Evolutionary conservation across 768 basidiomycete species (phyloP).

Genomic region (Pleurotus djamor): DNA sequence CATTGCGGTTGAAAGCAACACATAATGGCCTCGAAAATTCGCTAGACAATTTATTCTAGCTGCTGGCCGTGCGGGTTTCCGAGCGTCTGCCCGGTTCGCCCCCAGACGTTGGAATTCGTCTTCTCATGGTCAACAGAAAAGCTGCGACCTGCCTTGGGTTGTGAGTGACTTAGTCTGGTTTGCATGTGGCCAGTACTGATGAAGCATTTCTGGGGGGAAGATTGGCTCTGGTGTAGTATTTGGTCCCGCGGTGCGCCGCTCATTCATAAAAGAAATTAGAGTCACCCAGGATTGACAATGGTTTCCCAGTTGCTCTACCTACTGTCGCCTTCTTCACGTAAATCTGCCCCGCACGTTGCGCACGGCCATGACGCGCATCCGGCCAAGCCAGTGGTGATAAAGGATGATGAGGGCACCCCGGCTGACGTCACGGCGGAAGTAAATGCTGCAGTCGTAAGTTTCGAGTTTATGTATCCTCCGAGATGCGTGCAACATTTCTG

Average conservation of each 20-base stretch:
- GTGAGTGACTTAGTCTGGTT: no score
- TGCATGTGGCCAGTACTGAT: no score
- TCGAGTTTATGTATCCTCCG: no score
- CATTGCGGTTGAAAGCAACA: conserved; percentile 6
- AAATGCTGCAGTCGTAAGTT: conserved; percentile 10
- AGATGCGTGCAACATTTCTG: neutral
- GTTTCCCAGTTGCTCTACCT: conserved; percentile 12
- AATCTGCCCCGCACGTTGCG: conserved; percentile 1
- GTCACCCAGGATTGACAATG: neutral
- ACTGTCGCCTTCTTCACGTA: conserved; percentile 13
- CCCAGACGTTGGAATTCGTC: conserved; percentile 11
- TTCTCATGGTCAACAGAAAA: conserved; percentile 10
- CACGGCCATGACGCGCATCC: conserved; percentile 9
- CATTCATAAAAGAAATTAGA: neutral
- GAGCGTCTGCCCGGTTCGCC: conserved; percentile 3
- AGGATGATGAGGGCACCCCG: conserved; percentile 14
- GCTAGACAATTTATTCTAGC: conserved; percentile 6
- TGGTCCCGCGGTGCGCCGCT: conserved; percentile 9
- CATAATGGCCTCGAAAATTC: conserved; percentile 10
- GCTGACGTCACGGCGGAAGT: conserved; percentile 9
- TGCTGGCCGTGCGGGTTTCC: conserved; percentile 7
- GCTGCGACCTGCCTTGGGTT: conserved; percentile 15
- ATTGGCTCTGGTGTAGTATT: conserved; percentile 14
- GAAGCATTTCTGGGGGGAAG: neutral
- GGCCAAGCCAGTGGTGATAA: conserved; percentile 9